phyloP scores from a whole-genome alignment of 2,329 filamentous ascomycete genomes.

The Aspergillus jensenii region DNA sequence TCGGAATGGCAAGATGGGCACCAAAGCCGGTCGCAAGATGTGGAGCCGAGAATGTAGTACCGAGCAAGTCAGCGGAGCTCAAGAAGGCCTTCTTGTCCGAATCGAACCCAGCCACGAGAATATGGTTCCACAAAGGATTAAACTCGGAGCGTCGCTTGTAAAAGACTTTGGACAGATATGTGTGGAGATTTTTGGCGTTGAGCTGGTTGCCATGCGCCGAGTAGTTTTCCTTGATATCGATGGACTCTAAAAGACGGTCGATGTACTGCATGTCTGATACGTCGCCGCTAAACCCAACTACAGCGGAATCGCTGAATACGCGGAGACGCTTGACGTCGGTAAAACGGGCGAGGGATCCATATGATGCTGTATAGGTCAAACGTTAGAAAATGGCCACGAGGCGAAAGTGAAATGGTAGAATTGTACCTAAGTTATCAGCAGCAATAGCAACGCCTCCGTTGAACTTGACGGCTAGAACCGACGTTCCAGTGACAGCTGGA shows the following conservation, averaged over 20 bases:
- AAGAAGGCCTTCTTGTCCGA: conserved; percentile 80
- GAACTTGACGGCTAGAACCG: conserved; percentile 92
- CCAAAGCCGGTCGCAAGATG: conserved; percentile 93
- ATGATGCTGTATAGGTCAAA: conserved; percentile 66
- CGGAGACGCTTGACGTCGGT: conserved; percentile 94
- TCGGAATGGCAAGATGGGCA: conserved; percentile 86
- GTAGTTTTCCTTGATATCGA: conserved; percentile 89
- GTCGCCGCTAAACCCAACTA: conserved; percentile 94
- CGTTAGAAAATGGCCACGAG: background rate
- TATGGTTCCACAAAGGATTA: conserved; percentile 95
- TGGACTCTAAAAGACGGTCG: conserved; percentile 80
- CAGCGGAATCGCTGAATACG: conserved; percentile 76
- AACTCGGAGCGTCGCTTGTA: conserved; percentile 94
- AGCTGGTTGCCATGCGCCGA: conserved; percentile 58
- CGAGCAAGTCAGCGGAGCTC: conserved; percentile 85
- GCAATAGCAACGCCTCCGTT: conserved; percentile 95
- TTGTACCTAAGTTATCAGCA: conserved; percentile 86
- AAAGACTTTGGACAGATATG: conserved; percentile 92
- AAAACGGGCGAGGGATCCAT: conserved; percentile 95
- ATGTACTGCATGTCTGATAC: conserved; percentile 99
- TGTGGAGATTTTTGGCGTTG: conserved; percentile 92
- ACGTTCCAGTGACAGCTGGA: conserved; percentile 94
- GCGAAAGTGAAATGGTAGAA: conserved; percentile 17
- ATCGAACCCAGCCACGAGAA: conserved; percentile 88
- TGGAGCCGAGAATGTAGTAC: conserved; percentile 85